Evolutionary conservation across 1,139 yeast species (phyloP), one percentile per base, ranked within the genome.

Genomic region (Zygosaccharomyces sapae): DNA sequence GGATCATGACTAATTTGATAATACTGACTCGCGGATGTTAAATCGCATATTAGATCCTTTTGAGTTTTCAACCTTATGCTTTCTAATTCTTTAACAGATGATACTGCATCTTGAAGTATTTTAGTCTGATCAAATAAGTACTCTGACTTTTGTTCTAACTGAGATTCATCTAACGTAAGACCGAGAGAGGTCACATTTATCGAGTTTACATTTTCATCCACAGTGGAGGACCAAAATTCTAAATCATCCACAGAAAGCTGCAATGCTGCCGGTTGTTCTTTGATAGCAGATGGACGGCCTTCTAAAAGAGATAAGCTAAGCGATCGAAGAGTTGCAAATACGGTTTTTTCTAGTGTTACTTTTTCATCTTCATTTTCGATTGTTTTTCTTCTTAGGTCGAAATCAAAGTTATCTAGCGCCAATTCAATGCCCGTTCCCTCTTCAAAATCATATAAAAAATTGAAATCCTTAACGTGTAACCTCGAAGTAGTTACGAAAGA

Each of bases 1-100:
- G 97, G 95, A 59, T 92, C 97, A 56, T 86, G 86, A 46, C 81
- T 81, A 40, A 89, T 77, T 30, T 76, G 73, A 58, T 73, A 78
- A 10, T 71, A 69, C 16, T 74, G 76, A 31, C 92, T 82, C 0
- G 90, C 92, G 24, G 70, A 62, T 0, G 92, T 75, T 19, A 88
- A 66, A 35, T 74, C 70, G 9, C 65, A 54, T 34, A 66, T 55
- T 6, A 64, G 38, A 24, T 58, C 62, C 42, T 54, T 62, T 24
- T 59, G 55, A 5, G 53, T 45, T 3, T 38, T 47, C 2, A 38
- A 29, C 35, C 50, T 45, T 5, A 44, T 39, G 16, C 45, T 42
- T 18, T 54, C 50, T 6, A 58, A 43, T 2, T 45, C 37, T 4
- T 51, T 49, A 0, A 66, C 40, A 3, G 53, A 45, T 1, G 19